Percentiles rank a stretch among this genome's conserved stretches.
phyloP scores from a whole-genome alignment of 2,329 filamentous ascomycete genomes.

The Emmonsia crescens region DNA sequence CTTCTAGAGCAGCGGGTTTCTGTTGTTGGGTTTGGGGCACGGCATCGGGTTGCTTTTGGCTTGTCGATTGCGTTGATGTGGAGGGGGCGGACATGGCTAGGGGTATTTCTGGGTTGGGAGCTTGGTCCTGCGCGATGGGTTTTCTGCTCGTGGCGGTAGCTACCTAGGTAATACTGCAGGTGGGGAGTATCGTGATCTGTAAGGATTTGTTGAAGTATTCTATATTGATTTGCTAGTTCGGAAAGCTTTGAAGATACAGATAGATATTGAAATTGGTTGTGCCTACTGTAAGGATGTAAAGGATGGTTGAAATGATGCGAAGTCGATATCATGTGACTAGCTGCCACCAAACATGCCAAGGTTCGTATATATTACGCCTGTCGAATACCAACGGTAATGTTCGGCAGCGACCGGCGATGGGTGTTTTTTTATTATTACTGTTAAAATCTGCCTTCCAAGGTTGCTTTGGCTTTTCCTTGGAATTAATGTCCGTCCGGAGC shows the following conservation, averaged over 20 bases:
- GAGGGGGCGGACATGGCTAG: constrained; percentile 36
- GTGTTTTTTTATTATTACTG: too few relatives aligned
- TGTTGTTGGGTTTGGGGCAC: constrained; percentile 44
- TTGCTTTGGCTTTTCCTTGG: too few relatives aligned
- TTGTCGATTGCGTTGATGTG: constrained; percentile 16
- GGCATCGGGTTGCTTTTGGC: constrained; percentile 26
- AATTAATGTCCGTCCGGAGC: too few relatives aligned
- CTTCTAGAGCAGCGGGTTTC: constrained; percentile 66
- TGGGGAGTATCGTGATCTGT: neutral
- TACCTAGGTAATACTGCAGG: neutral
- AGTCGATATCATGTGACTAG: neutral
- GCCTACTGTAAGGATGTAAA: neutral
- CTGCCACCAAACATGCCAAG: neutral
- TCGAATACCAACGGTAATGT: neutral
- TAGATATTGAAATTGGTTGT: too few relatives aligned
- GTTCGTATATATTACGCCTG: neutral
- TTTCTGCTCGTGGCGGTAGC: neutral
- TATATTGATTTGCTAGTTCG: neutral
- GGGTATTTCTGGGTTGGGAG: neutral
- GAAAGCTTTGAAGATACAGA: neutral
- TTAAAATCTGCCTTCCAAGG: too few relatives aligned
- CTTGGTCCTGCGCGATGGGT: neutral
- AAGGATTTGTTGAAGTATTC: too few relatives aligned
- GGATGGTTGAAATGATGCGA: neutral
- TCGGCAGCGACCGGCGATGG: neutral